Evolutionary conservation across 306 rosid species (phyloP), one percentile per base, ranked within the genome.

Genomic region (Acacia crassicarpa): DNA sequence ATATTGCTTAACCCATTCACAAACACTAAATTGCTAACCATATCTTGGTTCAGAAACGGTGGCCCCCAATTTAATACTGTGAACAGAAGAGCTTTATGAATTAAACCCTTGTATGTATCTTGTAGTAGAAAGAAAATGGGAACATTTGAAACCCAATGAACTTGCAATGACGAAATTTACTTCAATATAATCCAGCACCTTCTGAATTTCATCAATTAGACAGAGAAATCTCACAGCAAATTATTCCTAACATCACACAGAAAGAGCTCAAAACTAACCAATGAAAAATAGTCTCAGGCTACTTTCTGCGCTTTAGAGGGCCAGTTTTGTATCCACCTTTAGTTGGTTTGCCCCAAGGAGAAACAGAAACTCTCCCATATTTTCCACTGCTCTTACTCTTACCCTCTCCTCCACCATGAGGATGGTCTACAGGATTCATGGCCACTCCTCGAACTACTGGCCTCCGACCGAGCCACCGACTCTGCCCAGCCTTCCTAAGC

Each of bases 331-430:
- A 94, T 13, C 98, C 97, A 72, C 85, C n/a, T 88, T 94, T 92
- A 3, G 87, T 83, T 46, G 97, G 98, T 80, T 92, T 94, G 25
- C 96, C 97, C 97, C 94, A 92, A 43, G 97, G 98, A 75, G 96
- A 85, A 20, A 79, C 92, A 62, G 97, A 87, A 38, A 78, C 85
- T 79, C 30, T 73, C 17, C 98, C 96, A 54, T 48, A 83, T 51
- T 56, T 53, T 4, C 95, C 98, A 83, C 93, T 83, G 83, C 92
- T 88, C 91, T 89, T 92, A 86, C 97, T 90, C 85, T 81, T 88
- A 73, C 96, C 97, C 88, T 90, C 97, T 63, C 97, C 96, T 82
- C 98, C 94, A 76, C 98, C 98, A 66, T 93, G 96, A 70, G 96
- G 98, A 90, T 89, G 98, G 85, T 93, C 96, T 32, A 91, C 81